These are phyloP conservation scores for Megacollybia marginata DNA, from an alignment of 768 basidiomycete species.

Conservation along the genomic window DNA sequence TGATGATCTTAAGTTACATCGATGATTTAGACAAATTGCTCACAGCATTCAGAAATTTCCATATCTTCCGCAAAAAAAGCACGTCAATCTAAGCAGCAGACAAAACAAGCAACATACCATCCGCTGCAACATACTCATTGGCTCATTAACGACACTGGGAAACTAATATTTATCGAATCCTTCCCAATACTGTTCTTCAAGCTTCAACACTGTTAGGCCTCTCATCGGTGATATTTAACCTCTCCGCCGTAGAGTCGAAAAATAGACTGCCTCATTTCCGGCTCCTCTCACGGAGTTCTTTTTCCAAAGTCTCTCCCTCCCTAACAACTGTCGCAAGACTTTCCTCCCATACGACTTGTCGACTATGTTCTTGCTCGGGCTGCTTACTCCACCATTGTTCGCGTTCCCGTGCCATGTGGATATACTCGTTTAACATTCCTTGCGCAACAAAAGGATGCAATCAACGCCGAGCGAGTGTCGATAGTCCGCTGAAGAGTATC, in stretches of 20 bases:
- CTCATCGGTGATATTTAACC: conserved; percentile 65
- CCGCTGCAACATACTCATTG: conserved; percentile 93
- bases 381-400: conserved; percentile 73
- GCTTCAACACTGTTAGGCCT: conserved; percentile 89
- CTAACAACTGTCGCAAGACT: conserved; percentile 79
- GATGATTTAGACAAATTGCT: conserved; percentile 23
- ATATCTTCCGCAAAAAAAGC: conserved; percentile 72
- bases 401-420: conserved; percentile 61
- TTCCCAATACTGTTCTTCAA: conserved; percentile 94
- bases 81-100: neutral
- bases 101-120: conserved; percentile 49
- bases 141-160: conserved; percentile 93
- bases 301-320: conserved; percentile 80
- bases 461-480: conserved; percentile 44
- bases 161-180: conserved; percentile 92
- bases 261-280: conserved; percentile 53
- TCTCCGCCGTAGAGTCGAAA: conserved; percentile 45
- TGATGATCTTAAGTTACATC: conserved; percentile 18
- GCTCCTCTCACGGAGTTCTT: conserved; percentile 60
- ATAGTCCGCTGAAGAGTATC: conserved; percentile 18
- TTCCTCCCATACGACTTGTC: conserved; percentile 81
- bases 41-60: conserved; percentile 91
- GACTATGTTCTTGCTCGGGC: conserved; percentile 54
- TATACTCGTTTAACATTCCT: conserved; percentile 56
- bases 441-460: conserved; percentile 56